Percentiles rank a stretch among this genome's conserved stretches.
phyloP scores from a whole-genome alignment of 176 grass and related monocot genomes.

The Ensete ventricosum region DNA sequence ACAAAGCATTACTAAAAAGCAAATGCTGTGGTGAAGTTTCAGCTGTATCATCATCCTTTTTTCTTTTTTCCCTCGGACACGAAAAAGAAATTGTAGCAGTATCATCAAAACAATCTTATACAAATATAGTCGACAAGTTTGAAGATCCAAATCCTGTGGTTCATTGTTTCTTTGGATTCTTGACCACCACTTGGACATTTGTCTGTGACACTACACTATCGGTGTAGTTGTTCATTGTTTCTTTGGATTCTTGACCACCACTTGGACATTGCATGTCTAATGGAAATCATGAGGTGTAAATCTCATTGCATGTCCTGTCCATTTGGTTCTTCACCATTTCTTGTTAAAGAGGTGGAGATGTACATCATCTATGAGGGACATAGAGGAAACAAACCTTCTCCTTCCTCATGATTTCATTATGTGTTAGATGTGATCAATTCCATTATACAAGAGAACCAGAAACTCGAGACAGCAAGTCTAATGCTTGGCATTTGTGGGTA shows the following conservation, averaged over 20 bases:
- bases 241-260: too few species aligned
- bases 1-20: too few species aligned
- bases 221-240: neutral
- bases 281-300: neutral
- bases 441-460: too few species aligned
- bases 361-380: neutral
- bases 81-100: too few species aligned
- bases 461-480: neutral
- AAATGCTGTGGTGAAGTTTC: too few species aligned
- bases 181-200: neutral
- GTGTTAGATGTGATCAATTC: too few species aligned
- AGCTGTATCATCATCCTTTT: too few species aligned
- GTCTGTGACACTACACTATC: neutral
- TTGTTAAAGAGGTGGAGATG: neutral
- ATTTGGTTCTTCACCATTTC: neutral
- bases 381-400: neutral
- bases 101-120: too few species aligned
- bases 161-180: neutral
- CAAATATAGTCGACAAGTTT: neutral
- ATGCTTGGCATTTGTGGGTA: slow-evolving; percentile 3
- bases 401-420: neutral
- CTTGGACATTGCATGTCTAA: neutral
- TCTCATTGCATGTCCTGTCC: neutral
- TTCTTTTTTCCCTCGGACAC: too few species aligned
- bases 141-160: neutral